Conservation (phyloP, 2,329 filamentous ascomycete genomes). For the Penicillium corylophilum region DNA sequence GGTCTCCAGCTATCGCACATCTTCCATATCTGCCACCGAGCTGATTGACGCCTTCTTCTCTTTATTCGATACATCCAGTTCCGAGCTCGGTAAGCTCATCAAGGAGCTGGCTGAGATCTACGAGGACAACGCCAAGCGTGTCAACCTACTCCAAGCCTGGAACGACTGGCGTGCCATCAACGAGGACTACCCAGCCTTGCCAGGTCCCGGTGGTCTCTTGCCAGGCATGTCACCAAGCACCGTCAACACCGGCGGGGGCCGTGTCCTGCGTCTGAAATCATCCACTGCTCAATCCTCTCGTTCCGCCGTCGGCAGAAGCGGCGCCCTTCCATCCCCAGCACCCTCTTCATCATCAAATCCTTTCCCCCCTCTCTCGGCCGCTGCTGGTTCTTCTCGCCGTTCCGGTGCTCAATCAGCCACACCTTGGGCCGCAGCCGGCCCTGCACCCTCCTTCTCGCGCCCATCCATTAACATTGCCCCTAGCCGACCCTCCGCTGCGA, state of each 20-base stretch:
- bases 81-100: conserved; percentile 81
- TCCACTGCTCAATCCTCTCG: conserved; percentile 68
- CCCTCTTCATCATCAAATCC: conserved; percentile 41
- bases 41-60: conserved; percentile 86
- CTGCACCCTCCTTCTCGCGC: conserved; percentile 21
- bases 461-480: conserved; percentile 24
- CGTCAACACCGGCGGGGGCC: conserved; percentile 52
- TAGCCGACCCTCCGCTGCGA: conserved; percentile 29
- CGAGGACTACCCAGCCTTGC: conserved; percentile 89
- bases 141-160: conserved; percentile 77
- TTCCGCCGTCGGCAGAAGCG: conserved; percentile 61
- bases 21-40: conserved; percentile 67
- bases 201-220: conserved; percentile 68
- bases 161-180: conserved; percentile 95
- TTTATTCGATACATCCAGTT: conserved; percentile 77
- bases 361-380: conserved; percentile 47
- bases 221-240: conserved; percentile 51
- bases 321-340: conserved; percentile 43
- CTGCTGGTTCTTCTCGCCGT: conserved; percentile 21
- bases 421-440: conserved; percentile 26
- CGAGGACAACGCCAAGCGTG: conserved; percentile 74
- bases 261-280: conserved; percentile 67
- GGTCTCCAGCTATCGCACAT: conserved; percentile 75
- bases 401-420: conserved; percentile 22
- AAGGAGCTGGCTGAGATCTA: conserved; percentile 92